Evolutionary conservation across 2,329 filamentous ascomycete species (phyloP), one percentile per base, ranked within the genome.

Genomic region (Sclerotinia nivalis): DNA sequence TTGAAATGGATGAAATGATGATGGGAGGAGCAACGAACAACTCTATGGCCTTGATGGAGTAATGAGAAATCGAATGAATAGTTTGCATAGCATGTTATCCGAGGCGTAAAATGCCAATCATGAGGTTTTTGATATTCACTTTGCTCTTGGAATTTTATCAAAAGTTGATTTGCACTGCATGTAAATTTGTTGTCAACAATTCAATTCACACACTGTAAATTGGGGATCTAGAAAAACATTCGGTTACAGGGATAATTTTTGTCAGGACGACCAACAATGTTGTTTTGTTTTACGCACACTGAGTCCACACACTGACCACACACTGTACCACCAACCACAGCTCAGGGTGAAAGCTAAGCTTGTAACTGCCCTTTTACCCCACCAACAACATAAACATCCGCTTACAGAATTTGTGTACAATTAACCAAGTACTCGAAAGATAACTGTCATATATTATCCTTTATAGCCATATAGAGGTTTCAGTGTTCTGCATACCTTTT

Each of bases 201-300:
- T 28, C 18, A 47, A n/a, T 59, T 20, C 13, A 12, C n/a, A 22
- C 20, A 20, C 15, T 13, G 54, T 28, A 54, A n/a, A n/a, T n/a
- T 28, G 13, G 31, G 2, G n/a, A 37, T 18, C 59, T 61, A 49
- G 43, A 61, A 61, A 61, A 61, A 49, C 59, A 49, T 61, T 61
- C 59, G 59, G 47, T 58, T 58, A 58, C 28, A 22, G 28, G 59
- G 59, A 49, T 31, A 31, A 58, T 10, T 34, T 62, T 49, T 62
- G 59, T 49, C 59, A n/a, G 59, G 59, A 28, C 43, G 59, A 62
- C 59, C 31, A 56, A 37, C 55, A 58, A 58, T n/a, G 47, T 22
- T 37, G 20, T 37, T 54, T 54, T 31, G n/a, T n/a, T 43, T 43
- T 0, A 13, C 10, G 37, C 28, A 55, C 28, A 20, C 18, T 28